phyloP scores from a whole-genome alignment of 2,329 filamentous ascomycete genomes.

The Calonectria pseudoturangicola region DNA sequence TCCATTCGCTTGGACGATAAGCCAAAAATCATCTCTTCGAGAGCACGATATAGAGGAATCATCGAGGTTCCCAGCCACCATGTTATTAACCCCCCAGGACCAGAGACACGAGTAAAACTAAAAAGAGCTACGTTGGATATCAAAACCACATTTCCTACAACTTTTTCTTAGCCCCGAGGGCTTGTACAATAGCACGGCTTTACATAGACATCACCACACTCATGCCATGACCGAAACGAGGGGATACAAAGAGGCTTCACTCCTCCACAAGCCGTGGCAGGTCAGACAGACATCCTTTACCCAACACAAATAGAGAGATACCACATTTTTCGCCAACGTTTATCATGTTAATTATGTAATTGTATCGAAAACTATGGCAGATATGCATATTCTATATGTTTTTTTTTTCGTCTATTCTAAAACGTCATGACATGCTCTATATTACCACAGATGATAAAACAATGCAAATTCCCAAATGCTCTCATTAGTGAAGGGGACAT shows the following conservation, averaged over 20 bases:
- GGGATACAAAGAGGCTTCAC: neutral
- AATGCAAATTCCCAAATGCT: neutral
- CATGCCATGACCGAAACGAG: slow-evolving; percentile 26
- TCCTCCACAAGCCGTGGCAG: slow-evolving; percentile 5
- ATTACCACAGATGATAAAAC: neutral
- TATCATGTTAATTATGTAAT: neutral
- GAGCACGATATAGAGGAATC: neutral
- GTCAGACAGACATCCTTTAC: slow-evolving; percentile 26
- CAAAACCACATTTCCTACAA: slow-evolving; percentile 18
- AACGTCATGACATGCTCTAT: slow-evolving; percentile 2
- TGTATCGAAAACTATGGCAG: neutral
- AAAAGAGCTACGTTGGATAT: slow-evolving; percentile 23
- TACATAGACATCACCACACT: slow-evolving; percentile 47
- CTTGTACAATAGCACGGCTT: slow-evolving; percentile 46
- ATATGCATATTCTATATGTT: neutral
- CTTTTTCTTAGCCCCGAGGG: slow-evolving; percentile 25
- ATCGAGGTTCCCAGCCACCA: neutral
- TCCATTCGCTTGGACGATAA: neutral
- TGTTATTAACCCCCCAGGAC: slow-evolving; percentile 4
- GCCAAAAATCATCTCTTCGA: too few species aligned
- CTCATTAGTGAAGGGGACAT: slow-evolving; percentile 12
- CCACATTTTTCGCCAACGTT: slow-evolving; percentile 25
- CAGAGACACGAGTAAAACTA: neutral
- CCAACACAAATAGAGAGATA: slow-evolving; percentile 38
- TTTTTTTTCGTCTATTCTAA: neutral